These are phyloP conservation scores for Colletotrichum gigasporum DNA, from an alignment of 2,329 filamentous ascomycete species.

Conservation along the genomic window DNA sequence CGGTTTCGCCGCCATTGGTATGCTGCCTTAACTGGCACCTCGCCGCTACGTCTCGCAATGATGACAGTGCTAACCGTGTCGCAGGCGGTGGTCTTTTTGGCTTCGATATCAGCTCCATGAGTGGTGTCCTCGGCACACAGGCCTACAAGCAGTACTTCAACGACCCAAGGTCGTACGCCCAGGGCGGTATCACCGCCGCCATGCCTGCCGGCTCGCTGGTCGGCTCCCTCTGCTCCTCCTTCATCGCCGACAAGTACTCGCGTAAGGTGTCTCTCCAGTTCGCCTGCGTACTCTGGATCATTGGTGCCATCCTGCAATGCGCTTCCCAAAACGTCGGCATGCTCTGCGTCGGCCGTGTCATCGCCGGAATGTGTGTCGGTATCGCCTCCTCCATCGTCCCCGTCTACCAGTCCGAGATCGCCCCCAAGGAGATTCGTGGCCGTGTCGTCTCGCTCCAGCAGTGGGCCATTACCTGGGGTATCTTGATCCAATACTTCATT, in stretches of 20 bases:
- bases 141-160: conserved; percentile 79
- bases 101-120: conserved; percentile 83
- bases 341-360: conserved; percentile 75
- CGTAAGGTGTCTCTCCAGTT: conserved; percentile 60
- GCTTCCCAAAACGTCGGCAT: conserved; percentile 74
- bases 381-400: conserved; percentile 78
- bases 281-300: conserved; percentile 60
- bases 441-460: conserved; percentile 70
- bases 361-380: conserved; percentile 78
- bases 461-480: conserved; percentile 77
- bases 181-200: conserved; percentile 76
- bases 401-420: conserved; percentile 76
- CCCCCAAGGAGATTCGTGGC: conserved; percentile 65
- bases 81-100: conserved; percentile 77
- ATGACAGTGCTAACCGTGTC: neutral
- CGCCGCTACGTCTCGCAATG: no score
- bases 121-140: conserved; percentile 71
- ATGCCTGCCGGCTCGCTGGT: conserved; percentile 79
- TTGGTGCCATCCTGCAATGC: conserved; percentile 64
- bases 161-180: conserved; percentile 64
- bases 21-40: conserved; percentile 20
- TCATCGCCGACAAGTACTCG: conserved; percentile 59
- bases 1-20: conserved; percentile 69
- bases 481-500: conserved; percentile 73
- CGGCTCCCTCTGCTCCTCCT: conserved; percentile 61